Conservation (phyloP, 1,284 basidiomycete species). For the Hypsizygus ulmarius region DNA sequence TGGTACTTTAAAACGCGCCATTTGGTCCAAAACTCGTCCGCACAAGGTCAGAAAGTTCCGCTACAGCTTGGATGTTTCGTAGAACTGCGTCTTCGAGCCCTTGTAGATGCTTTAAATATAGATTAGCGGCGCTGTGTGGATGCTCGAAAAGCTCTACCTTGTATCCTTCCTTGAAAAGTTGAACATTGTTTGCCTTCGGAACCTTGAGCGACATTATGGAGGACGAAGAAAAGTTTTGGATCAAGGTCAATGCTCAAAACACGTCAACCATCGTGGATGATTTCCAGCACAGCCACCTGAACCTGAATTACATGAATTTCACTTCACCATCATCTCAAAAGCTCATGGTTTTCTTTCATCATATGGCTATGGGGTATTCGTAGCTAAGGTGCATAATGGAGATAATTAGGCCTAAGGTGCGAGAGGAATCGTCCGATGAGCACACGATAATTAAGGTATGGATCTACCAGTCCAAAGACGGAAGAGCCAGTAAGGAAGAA, state of each 20-base stretch:
- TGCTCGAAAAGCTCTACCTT: slow-evolving; percentile 52
- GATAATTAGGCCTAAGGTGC: slow-evolving; percentile 10
- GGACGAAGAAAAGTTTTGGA: slow-evolving; percentile 7
- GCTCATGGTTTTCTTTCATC: background rate
- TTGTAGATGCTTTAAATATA: slow-evolving; percentile 64
- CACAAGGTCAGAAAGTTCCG: slow-evolving; percentile 93
- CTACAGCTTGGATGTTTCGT: slow-evolving; percentile 94
- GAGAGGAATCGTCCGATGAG: slow-evolving; percentile 15
- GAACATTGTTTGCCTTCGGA: slow-evolving; percentile 84
- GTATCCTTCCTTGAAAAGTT: slow-evolving; percentile 95
- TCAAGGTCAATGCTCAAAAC: slow-evolving; percentile 11
- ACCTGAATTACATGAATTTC: background rate
- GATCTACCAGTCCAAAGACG: slow-evolving; percentile 15
- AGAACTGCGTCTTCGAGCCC: slow-evolving; percentile 93
- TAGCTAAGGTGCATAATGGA: slow-evolving; percentile 12
- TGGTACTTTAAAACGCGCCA: slow-evolving; percentile 50
- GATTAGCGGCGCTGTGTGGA: slow-evolving; percentile 7
- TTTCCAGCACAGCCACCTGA: slow-evolving; percentile 22
- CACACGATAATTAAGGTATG: slow-evolving; percentile 9
- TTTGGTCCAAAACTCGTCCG: slow-evolving; percentile 96
- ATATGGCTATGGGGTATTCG: slow-evolving; percentile 11
- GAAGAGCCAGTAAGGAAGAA: background rate
- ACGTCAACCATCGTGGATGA: slow-evolving; percentile 18
- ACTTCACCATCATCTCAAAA: background rate
- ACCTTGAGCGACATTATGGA: slow-evolving; percentile 87